A percentile compares a stretch with the other conserved stretches of the same genome.
phyloP scores from a whole-genome alignment of 1,284 basidiomycete genomes.

The Rhodotorula sp. region DNA sequence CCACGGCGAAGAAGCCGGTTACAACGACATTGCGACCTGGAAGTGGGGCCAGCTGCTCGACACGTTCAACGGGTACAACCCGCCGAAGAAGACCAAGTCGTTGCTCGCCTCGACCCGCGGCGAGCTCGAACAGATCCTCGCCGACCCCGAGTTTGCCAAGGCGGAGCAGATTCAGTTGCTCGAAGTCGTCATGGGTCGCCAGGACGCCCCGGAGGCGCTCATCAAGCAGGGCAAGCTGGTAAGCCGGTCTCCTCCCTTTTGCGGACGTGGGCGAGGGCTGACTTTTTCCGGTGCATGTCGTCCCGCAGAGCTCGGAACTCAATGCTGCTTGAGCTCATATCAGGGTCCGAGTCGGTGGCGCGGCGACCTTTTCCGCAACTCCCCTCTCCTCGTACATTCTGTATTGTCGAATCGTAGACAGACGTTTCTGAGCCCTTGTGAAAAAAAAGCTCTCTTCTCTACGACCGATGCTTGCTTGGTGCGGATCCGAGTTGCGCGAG shows the following conservation, averaged over 20 bases:
- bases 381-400: background rate
- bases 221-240: slow-evolving; percentile 56
- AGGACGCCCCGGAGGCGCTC: slow-evolving; percentile 69
- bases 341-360: too few relatives aligned
- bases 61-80: slow-evolving; percentile 52
- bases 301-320: slow-evolving; percentile 24
- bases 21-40: slow-evolving; percentile 53
- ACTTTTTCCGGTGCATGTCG: background rate
- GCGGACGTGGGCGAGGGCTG: background rate
- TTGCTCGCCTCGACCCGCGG: slow-evolving; percentile 62
- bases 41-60: slow-evolving; percentile 45
- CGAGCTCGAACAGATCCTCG: slow-evolving; percentile 64
- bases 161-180: slow-evolving; percentile 70
- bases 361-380: too few relatives aligned
- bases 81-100: slow-evolving; percentile 56
- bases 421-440: too few relatives aligned
- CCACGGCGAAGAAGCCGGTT: slow-evolving; percentile 59
- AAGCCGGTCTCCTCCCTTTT: background rate
- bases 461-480: too few relatives aligned
- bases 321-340: slow-evolving; percentile 25
- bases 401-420: background rate
- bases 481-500: too few relatives aligned
- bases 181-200: slow-evolving; percentile 70
- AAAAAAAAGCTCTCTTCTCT: too few relatives aligned
- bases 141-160: slow-evolving; percentile 59